Conservation (phyloP, 257 asterid species). For the Solanum bukasovii region DNA sequence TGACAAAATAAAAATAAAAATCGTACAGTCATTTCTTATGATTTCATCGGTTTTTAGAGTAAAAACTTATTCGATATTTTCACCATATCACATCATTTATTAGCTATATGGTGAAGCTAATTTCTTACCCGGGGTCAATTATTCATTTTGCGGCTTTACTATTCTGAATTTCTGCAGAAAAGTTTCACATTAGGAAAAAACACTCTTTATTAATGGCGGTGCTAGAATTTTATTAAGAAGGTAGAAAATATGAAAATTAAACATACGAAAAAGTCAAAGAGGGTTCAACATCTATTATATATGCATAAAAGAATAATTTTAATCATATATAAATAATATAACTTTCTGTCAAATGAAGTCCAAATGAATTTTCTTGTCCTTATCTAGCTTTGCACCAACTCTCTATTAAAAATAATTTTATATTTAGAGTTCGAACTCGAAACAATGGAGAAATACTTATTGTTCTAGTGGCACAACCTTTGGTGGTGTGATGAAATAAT, state of each 20-base stretch:
- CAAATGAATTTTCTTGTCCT: too few species aligned
- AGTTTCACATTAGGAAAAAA: neutral
- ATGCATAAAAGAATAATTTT: too few species aligned
- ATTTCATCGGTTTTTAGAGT: too few species aligned
- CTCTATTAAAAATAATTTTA: neutral
- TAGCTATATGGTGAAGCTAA: neutral
- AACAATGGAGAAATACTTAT: neutral
- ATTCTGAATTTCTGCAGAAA: neutral
- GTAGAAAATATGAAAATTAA: too few species aligned
- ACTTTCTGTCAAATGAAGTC: neutral
- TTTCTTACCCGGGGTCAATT: fast-evolving
- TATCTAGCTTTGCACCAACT: neutral
- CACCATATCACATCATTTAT: neutral
- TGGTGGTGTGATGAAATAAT: neutral
- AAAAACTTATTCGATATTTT: too few species aligned
- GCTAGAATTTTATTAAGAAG: too few species aligned
- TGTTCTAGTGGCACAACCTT: neutral
- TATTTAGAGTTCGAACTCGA: neutral
- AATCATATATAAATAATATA: too few species aligned
- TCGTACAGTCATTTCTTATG: neutral
- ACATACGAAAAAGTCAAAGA: too few species aligned
- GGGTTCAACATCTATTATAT: too few species aligned
- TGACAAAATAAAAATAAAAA: too few species aligned
- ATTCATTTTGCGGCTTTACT: neutral
- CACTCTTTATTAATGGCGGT: neutral